phyloP scores from a whole-genome alignment of 257 asterid species.

The Fraxinus cuspidata region DNA sequence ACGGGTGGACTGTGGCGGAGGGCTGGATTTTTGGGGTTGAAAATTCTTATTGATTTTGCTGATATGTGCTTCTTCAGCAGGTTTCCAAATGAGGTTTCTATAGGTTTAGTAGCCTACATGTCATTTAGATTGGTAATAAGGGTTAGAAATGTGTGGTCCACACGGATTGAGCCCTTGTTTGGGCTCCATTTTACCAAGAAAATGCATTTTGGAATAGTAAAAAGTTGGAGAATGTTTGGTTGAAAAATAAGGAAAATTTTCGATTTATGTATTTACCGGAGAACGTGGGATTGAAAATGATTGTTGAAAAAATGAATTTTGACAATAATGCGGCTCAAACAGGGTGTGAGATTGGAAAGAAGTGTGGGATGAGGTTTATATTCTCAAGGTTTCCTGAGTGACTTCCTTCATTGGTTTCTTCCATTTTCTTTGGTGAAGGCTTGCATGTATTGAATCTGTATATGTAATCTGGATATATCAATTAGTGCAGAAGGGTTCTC shows the following conservation, averaged over 20 bases:
- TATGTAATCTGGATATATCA: not conserved
- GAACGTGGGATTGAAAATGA: too few species aligned
- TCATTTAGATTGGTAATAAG: not conserved
- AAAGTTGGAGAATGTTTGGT: too few species aligned
- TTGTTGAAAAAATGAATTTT: too few species aligned
- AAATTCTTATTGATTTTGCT: too few species aligned
- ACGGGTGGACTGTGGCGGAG: not conserved
- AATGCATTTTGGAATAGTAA: too few species aligned
- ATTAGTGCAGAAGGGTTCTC: too few species aligned
- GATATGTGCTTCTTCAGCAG: not conserved
- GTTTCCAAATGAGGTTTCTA: not conserved
- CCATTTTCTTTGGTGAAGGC: not conserved
- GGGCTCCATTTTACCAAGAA: too few species aligned
- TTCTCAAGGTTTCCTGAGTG: not conserved
- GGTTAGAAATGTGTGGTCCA: too few species aligned
- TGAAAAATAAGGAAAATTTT: too few species aligned
- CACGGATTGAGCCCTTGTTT: too few species aligned
- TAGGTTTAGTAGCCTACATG: not conserved
- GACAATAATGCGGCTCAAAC: too few species aligned
- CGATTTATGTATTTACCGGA: too few species aligned
- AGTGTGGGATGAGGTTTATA: not conserved
- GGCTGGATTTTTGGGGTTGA: not conserved
- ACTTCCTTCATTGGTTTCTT: not conserved
- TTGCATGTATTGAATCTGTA: not conserved
- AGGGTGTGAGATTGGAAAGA: not conserved